These are phyloP conservation scores for Aspergillus pseudotamarii DNA, from an alignment of 2,329 filamentous ascomycete genomes.

Conservation along the genomic window DNA sequence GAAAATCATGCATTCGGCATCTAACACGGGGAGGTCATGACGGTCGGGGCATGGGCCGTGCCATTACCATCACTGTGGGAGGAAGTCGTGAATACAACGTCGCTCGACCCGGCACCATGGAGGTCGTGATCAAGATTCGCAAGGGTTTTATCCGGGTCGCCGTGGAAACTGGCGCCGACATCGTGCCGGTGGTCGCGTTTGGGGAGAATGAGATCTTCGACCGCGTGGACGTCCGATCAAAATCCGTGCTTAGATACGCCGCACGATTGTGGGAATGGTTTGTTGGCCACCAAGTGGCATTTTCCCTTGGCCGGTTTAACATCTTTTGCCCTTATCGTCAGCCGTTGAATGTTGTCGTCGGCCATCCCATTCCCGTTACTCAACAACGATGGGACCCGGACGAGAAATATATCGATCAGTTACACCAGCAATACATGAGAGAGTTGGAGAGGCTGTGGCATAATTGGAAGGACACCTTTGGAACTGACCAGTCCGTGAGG, in stretches of 20 bases:
- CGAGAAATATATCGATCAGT: conserved; percentile 69
- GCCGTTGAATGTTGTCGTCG: conserved; percentile 82
- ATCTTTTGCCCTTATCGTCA: conserved; percentile 78
- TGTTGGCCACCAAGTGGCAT: conserved; percentile 76
- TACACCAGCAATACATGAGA: conserved; percentile 72
- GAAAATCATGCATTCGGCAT: conserved; percentile 79
- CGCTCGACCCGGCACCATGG: conserved; percentile 72
- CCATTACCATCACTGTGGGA: conserved; percentile 87
- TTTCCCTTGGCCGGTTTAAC: conserved; percentile 79
- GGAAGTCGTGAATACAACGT: conserved; percentile 82
- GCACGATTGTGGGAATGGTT: conserved; percentile 60
- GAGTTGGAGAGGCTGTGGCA: conserved; percentile 41
- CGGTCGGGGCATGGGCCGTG: conserved; percentile 75
- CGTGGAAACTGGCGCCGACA: conserved; percentile 76
- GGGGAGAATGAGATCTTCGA: conserved; percentile 90
- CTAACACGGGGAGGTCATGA: conserved; percentile 73
- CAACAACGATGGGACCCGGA: conserved; percentile 60
- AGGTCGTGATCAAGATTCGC: conserved; percentile 72
- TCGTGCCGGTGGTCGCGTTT: conserved; percentile 81
- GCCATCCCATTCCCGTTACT: conserved; percentile 68
- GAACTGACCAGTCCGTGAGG: conserved; percentile 24
- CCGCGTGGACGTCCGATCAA: conserved; percentile 67
- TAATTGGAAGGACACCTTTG: conserved; percentile 35
- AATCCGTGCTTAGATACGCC: conserved; percentile 69
- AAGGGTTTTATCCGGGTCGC: conserved; percentile 91